phyloP scores from a whole-genome alignment of 177 flowering plant species.

The Vitis hybrid region DNA sequence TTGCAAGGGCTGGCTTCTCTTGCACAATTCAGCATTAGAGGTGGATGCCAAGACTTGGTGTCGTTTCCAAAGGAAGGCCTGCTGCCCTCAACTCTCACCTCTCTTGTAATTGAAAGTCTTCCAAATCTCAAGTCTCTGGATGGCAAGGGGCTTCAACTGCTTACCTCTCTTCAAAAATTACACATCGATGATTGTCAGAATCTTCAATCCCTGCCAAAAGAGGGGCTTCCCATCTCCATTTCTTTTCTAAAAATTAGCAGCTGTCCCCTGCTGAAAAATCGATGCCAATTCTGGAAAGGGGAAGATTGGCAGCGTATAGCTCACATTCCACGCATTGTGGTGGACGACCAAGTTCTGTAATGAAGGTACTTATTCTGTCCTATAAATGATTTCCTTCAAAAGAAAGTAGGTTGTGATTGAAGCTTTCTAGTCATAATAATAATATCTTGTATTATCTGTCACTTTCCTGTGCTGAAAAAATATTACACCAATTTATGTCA shows the following conservation, averaged over 20 bases:
- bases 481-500: too few relatives aligned
- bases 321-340: neutral
- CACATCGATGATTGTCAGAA: neutral
- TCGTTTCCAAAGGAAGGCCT: too few relatives aligned
- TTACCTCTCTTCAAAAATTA: constrained; percentile 7
- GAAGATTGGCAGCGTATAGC: constrained; percentile 4
- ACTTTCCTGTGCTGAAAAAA: too few relatives aligned
- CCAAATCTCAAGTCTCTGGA: constrained; percentile 1
- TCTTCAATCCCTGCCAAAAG: neutral
- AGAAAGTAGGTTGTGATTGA: too few relatives aligned
- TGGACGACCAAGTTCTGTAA: too few relatives aligned
- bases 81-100: constrained; percentile 4
- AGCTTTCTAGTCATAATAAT: too few relatives aligned
- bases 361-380: too few relatives aligned
- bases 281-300: constrained; percentile 2
- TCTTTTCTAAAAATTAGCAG: neutral
- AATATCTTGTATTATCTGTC: too few relatives aligned
- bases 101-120: neutral
- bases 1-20: too few relatives aligned
- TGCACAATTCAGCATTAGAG: too few relatives aligned
- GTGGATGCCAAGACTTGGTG: too few relatives aligned
- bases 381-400: too few relatives aligned
- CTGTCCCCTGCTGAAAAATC: constrained; percentile 4
- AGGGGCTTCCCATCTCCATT: neutral
- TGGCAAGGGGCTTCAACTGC: constrained; percentile 2